A percentile compares a stretch with the other conserved stretches of the same genome.
phyloP scores from a whole-genome alignment of 495 filamentous ascomycete species.

The Tuber borchii region DNA sequence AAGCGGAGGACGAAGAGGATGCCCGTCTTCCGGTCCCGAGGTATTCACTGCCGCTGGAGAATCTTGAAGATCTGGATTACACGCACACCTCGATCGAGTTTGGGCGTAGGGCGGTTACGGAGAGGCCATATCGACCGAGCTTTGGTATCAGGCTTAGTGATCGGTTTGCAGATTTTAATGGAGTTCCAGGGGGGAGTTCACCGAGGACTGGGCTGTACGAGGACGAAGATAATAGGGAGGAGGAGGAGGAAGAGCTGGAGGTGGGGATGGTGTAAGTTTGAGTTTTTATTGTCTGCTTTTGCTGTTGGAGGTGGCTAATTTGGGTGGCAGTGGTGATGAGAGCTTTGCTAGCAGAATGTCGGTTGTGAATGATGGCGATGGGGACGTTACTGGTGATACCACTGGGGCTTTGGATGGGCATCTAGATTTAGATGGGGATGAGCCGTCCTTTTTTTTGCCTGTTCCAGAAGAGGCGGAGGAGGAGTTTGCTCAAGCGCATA shows the following conservation, averaged over 20 bases:
- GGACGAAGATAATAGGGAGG: conserved; percentile 13
- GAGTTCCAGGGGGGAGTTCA: background rate
- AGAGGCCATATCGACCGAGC: conserved; percentile 21
- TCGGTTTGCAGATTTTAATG: conserved; percentile 20
- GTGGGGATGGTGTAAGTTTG: conserved; percentile 5
- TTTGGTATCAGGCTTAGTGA: conserved; percentile 20
- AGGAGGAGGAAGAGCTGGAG: background rate
- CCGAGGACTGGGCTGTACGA: conserved; percentile 7
- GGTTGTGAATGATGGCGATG: conserved; percentile 18
- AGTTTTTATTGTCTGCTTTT: background rate
- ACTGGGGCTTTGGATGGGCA: background rate
- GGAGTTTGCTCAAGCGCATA: background rate
- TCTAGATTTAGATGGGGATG: conserved; percentile 21
- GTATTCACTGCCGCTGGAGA: conserved; percentile 11
- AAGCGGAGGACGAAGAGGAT: conserved; percentile 17
- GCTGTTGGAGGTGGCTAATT: background rate
- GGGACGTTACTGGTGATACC: conserved; percentile 23
- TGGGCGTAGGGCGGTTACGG: conserved; percentile 25
- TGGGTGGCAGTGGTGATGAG: background rate
- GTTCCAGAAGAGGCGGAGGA: conserved; percentile 8
- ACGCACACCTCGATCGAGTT: conserved; percentile 27
- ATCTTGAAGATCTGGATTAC: conserved; percentile 23
- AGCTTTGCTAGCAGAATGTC: conserved; percentile 1
- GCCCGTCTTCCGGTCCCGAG: conserved; percentile 11
- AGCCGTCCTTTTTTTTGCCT: conserved; percentile 15